Percentiles rank a stretch among this genome's conserved stretches.
Evolutionary conservation across 2,329 filamentous ascomycete genomes (phyloP).

Genomic region (Pseudogymnoascus sp.): DNA sequence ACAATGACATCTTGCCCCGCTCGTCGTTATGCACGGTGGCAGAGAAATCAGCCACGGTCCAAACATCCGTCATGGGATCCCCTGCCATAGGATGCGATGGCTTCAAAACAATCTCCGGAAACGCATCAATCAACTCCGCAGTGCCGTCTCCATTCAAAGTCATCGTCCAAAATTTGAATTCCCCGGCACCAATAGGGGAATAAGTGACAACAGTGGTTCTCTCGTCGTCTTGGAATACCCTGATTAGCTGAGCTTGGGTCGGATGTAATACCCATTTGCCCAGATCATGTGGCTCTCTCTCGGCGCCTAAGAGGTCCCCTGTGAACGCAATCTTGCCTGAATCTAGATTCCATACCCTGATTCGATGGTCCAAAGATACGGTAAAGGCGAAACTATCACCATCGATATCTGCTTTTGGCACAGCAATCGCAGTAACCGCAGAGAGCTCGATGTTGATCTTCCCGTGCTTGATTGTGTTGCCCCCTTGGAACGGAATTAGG

Average conservation of each 20-base stretch:
- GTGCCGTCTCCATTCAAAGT: constrained; percentile 55
- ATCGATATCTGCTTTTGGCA: constrained; percentile 37
- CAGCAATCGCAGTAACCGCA: constrained; percentile 55
- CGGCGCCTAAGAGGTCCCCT: constrained; percentile 67
- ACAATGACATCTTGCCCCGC: constrained; percentile 53
- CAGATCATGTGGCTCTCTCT: constrained; percentile 57
- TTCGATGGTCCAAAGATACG: constrained; percentile 77
- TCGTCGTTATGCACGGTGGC: constrained; percentile 44
- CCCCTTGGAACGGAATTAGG: constrained; percentile 57
- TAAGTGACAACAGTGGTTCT: constrained; percentile 64
- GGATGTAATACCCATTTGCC: constrained; percentile 73
- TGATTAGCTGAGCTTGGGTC: constrained; percentile 66
- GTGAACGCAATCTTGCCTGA: constrained; percentile 69
- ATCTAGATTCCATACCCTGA: constrained; percentile 84
- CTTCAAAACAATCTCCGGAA: constrained; percentile 58
- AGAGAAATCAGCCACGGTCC: constrained; percentile 72
- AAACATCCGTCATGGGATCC: constrained; percentile 64
- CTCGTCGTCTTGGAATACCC: constrained; percentile 55
- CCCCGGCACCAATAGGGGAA: constrained; percentile 76
- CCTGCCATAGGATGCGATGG: constrained; percentile 60
- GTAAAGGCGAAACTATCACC: constrained; percentile 60
- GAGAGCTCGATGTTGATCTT: constrained; percentile 58
- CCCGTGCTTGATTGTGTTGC: constrained; percentile 55
- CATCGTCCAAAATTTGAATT: constrained; percentile 90
- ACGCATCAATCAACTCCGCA: constrained; percentile 60